Conservation (phyloP, 169 alveolate species). For the Neospora caninum region DNA sequence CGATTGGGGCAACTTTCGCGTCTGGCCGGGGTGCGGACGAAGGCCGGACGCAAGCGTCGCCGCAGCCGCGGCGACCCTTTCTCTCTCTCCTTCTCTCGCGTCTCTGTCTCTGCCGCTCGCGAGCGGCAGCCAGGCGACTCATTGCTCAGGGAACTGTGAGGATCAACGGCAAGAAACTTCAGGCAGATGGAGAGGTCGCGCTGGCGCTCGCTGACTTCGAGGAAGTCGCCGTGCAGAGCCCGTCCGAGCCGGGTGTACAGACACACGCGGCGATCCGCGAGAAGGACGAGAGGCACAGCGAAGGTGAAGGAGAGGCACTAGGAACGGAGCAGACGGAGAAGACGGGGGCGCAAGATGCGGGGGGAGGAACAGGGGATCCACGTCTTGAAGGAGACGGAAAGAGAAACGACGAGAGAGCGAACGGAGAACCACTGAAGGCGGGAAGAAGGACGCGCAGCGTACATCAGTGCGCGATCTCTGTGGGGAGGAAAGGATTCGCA, state of each 20-base stretch:
- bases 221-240: neutral
- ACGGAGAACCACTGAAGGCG: neutral
- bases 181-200: neutral
- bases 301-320: too few species aligned
- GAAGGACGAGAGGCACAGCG: too few species aligned
- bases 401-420: too few species aligned
- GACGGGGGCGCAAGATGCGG: neutral
- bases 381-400: too few species aligned
- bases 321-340: neutral
- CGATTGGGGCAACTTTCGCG: too few species aligned
- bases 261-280: too few species aligned
- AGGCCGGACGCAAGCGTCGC: too few species aligned
- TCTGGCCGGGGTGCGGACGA: too few species aligned
- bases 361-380: too few species aligned
- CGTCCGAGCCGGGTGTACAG: neutral
- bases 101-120: neutral
- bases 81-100: neutral
- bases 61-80: neutral
- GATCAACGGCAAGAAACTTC: neutral
- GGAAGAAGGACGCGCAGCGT: neutral
- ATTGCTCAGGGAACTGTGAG: neutral
- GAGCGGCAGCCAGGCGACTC: conserved; percentile 6
- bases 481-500: neutral
- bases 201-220: neutral
- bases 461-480: neutral